Conservation (phyloP, 176 grass and related monocot species). For the Bonia amplexicaulis region DNA sequence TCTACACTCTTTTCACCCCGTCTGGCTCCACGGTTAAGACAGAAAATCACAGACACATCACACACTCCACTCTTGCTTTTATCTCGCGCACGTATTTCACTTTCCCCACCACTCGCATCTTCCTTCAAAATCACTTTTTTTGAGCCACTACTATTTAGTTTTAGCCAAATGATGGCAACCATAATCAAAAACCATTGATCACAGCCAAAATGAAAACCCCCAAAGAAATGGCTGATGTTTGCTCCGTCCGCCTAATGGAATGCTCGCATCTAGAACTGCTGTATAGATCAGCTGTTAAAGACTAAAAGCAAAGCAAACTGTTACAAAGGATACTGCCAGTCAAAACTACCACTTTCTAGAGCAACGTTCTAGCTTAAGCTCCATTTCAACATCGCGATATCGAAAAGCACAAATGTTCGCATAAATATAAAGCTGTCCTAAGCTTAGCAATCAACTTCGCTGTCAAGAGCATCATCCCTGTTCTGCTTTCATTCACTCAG, state of each 20-base stretch:
- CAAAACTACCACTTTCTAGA: not conserved
- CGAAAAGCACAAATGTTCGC: not conserved
- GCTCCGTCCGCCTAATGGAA: not conserved
- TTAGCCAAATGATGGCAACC: no score
- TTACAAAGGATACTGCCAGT: not conserved
- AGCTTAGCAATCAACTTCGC: not conserved
- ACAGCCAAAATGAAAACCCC: no score
- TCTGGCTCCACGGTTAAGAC: no score
- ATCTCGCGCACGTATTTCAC: no score
- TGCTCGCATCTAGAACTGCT: not conserved
- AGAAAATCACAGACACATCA: no score
- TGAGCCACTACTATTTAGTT: no score
- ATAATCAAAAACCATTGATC: no score
- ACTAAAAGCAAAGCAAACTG: not conserved
- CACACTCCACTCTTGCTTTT: no score
- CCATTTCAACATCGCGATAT: not conserved
- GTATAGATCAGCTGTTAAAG: not conserved
- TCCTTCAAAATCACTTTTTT: no score
- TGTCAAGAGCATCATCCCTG: conserved; percentile 6
- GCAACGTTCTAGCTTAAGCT: not conserved
- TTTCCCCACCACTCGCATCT: no score
- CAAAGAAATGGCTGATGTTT: no score
- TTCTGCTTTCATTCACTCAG: conserved; percentile 37
- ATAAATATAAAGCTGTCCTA: not conserved
- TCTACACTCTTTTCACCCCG: no score